Evolutionary conservation across 192 early-diverging fungal species (phyloP).

Genomic region (Umbelopsis vinacea): DNA sequence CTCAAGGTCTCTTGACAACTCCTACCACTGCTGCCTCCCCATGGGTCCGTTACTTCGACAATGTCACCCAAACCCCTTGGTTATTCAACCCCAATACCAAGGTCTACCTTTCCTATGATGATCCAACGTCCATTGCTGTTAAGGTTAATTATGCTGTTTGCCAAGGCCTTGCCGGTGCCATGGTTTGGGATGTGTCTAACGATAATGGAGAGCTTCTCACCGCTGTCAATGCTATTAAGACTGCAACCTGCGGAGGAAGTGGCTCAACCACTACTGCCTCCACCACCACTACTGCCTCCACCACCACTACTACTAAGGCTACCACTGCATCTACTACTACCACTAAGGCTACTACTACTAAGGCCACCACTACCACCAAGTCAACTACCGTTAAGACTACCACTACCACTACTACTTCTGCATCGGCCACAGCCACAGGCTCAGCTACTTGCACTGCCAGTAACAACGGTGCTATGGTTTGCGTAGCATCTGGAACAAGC

Average conservation of each 20-base stretch:
- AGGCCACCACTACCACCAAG: neutral
- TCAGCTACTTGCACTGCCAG: neutral
- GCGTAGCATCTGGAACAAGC: neutral
- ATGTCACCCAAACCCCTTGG: constrained; percentile 69
- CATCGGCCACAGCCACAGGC: neutral
- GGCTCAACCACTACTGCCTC: neutral
- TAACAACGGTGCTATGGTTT: constrained; percentile 14
- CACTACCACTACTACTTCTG: constrained; percentile 1
- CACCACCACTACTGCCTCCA: neutral
- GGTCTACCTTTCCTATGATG: constrained; percentile 75
- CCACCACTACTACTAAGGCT: neutral
- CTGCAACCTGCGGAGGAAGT: neutral
- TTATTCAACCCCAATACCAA: constrained; percentile 63
- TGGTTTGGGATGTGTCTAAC: constrained; percentile 73
- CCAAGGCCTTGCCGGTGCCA: constrained; percentile 61
- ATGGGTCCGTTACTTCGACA: constrained; percentile 71
- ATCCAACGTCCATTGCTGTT: constrained; percentile 56
- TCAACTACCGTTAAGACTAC: neutral
- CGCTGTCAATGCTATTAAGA: constrained; percentile 29
- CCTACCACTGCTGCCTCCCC: constrained; percentile 54
- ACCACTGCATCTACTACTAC: neutral
- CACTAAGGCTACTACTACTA: neutral
- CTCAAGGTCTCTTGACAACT: constrained; percentile 52
- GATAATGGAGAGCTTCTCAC: constrained; percentile 68
- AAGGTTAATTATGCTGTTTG: constrained; percentile 63